Evolutionary conservation across 2,329 filamentous ascomycete species (phyloP).

Genomic region (Colletotrichum simmondsii): DNA sequence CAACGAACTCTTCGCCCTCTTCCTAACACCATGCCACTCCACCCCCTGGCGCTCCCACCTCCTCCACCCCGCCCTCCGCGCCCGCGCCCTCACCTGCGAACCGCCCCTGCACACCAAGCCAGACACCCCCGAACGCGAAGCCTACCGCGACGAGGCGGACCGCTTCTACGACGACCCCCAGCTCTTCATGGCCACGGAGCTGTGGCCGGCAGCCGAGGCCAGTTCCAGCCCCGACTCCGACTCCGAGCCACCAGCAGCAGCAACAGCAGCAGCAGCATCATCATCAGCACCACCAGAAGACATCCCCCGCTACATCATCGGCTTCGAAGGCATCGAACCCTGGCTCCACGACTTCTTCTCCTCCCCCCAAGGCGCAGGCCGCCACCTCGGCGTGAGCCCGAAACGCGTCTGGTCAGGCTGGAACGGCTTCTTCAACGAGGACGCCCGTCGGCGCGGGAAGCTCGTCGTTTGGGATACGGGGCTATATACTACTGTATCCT

Average conservation of each 20-base stretch:
- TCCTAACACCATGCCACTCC: constrained; percentile 95
- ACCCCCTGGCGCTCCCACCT: constrained; percentile 95
- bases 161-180: constrained; percentile 80
- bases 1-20: constrained; percentile 73
- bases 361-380: constrained; percentile 48
- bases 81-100: constrained; percentile 90
- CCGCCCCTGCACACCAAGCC: constrained; percentile 79
- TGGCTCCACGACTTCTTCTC: constrained; percentile 57
- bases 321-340: constrained; percentile 68
- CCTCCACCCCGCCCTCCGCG: constrained; percentile 77
- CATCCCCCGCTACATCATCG: constrained; percentile 68
- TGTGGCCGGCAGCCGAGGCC: constrained; percentile 53
- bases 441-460: constrained; percentile 65
- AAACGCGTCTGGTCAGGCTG: constrained; percentile 65
- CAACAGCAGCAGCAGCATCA: background rate
- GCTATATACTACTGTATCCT: constrained; percentile 38
- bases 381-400: constrained; percentile 51
- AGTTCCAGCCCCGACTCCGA: too few relatives aligned
- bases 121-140: constrained; percentile 66
- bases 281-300: constrained; percentile 39
- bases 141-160: constrained; percentile 90
- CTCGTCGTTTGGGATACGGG: constrained; percentile 71
- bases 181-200: constrained; percentile 65
- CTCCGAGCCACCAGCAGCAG: background rate
- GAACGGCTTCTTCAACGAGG: constrained; percentile 73